Percentiles rank a stretch among this genome's conserved stretches.
phyloP scores from a whole-genome alignment of 345 rosid species.

The Noccaea caerulescens region DNA sequence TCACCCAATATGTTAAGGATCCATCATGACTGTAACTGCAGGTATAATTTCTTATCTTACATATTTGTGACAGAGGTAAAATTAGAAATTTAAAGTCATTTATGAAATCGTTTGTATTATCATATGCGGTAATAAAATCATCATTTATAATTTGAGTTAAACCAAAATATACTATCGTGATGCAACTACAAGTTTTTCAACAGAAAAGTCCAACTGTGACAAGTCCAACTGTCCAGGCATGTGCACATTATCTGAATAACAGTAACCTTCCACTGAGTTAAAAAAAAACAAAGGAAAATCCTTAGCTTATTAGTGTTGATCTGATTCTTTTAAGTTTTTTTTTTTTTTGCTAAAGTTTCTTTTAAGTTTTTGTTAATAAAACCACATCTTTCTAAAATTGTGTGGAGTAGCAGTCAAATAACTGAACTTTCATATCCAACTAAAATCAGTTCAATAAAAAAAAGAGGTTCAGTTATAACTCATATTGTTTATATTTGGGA shows the following conservation, averaged over 20 bases:
- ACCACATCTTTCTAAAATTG: no score
- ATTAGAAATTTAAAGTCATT: no score
- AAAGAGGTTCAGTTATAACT: no score
- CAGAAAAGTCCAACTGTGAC: background rate
- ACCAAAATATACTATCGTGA: background rate
- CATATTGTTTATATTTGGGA: no score
- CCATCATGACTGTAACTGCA: background rate
- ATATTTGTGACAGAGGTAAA: no score
- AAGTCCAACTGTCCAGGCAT: background rate
- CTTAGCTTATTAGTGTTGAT: background rate
- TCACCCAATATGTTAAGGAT: background rate
- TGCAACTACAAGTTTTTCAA: background rate
- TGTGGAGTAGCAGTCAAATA: background rate
- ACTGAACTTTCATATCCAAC: background rate
- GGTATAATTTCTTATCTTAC: no score
- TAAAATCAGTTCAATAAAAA: background rate
- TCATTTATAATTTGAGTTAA: background rate
- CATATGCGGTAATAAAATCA: background rate
- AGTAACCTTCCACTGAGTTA: background rate
- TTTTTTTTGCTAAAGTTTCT: background rate
- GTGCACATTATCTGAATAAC: background rate
- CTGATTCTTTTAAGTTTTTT: background rate
- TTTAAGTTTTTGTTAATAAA: no score
- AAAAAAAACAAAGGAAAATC: background rate
- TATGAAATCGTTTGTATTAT: no score